These are phyloP conservation scores for Dactylellina drechsleri DNA, from an alignment of 2,329 filamentous ascomycete genomes.

Conservation along the genomic window DNA sequence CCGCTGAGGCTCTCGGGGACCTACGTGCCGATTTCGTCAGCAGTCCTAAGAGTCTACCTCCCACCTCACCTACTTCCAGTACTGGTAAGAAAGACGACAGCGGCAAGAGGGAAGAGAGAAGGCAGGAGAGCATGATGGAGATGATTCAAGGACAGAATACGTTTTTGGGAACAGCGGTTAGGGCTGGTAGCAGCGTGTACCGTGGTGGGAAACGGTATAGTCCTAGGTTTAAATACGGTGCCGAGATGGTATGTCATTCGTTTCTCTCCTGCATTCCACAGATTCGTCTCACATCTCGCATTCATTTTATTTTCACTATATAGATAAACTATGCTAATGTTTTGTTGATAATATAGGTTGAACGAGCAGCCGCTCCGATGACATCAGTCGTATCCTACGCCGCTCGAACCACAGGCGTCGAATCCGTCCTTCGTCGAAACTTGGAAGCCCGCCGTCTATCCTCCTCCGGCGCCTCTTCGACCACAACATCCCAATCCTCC, in stretches of 20 bases:
- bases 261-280: no score
- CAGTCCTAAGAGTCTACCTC: conserved; percentile 56
- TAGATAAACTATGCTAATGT: not conserved
- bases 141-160: conserved; percentile 70
- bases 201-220: conserved; percentile 68
- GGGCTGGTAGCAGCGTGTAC: conserved; percentile 50
- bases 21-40: conserved; percentile 65
- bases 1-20: conserved; percentile 79
- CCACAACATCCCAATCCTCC: conserved; percentile 57
- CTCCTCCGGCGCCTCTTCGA: conserved; percentile 10
- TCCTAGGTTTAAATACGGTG: conserved; percentile 85
- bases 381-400: conserved; percentile 87
- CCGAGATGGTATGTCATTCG: conserved; percentile 61
- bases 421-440: conserved; percentile 86
- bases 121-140: conserved; percentile 65
- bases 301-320: not conserved
- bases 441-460: conserved; percentile 63
- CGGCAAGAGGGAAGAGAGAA: conserved; percentile 60
- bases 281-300: not conserved
- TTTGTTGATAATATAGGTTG: conserved; percentile 23
- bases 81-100: conserved; percentile 59
- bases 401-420: conserved; percentile 84
- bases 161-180: conserved; percentile 62
- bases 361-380: conserved; percentile 79
- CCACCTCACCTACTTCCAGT: not conserved